Conservation (phyloP, 2,329 filamentous ascomycete genomes). For the Podosphaera xanthii region DNA sequence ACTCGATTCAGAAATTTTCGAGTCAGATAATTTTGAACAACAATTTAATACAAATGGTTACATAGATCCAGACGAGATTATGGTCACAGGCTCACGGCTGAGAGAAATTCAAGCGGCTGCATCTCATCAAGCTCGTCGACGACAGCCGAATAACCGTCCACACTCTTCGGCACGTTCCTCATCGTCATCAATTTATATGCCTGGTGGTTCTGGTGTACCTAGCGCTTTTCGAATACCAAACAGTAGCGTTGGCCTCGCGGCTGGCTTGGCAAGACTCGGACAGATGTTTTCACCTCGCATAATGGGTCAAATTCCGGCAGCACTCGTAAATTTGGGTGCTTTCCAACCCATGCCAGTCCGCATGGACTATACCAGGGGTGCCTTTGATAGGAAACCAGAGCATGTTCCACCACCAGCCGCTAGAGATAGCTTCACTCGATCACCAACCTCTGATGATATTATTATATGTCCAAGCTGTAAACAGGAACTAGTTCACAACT, state of each 20-base stretch:
- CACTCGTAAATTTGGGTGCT: neutral
- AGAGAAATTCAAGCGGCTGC: neutral
- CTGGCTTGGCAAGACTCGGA: neutral
- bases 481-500: constrained; percentile 57
- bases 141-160: constrained; percentile 1
- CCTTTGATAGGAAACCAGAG: constrained; percentile 11
- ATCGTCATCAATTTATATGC: constrained; percentile 3
- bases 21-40: too few species aligned
- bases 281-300: constrained; percentile 1
- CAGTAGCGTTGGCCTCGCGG: neutral
- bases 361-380: constrained; percentile 12
- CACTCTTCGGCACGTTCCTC: neutral
- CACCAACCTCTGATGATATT: constrained; percentile 45
- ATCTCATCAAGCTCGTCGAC: constrained; percentile 4
- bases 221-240: neutral
- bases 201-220: neutral
- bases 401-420: constrained; percentile 24
- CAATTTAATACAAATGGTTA: neutral
- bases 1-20: too few species aligned
- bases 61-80: constrained; percentile 16
- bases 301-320: constrained; percentile 4
- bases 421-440: constrained; percentile 58
- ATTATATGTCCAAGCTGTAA: constrained; percentile 74
- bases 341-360: constrained; percentile 9
- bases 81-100: constrained; percentile 13